Conservation (phyloP, 331 rosid genomes). For the Cydonia oblonga region DNA sequence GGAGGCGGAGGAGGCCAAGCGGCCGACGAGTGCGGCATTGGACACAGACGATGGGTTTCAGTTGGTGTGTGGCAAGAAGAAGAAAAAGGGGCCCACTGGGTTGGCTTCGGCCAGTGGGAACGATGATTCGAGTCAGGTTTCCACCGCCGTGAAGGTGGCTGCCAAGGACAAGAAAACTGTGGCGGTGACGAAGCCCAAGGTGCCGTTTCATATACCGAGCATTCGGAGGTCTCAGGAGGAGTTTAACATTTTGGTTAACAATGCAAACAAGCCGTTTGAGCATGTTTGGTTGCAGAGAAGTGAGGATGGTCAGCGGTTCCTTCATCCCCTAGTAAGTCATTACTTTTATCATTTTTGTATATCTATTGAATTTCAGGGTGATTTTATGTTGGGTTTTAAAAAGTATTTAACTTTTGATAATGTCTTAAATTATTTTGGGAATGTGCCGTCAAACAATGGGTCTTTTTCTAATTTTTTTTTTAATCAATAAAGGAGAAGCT, state of each 20-base stretch:
- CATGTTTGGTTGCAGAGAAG: constrained; percentile 75
- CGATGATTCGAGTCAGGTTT: constrained; percentile 2
- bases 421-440: neutral
- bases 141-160: constrained; percentile 41
- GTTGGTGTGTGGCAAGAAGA: constrained; percentile 43
- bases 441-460: neutral
- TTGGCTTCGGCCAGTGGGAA: neutral
- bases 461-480: constrained; percentile 1
- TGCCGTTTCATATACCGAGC: constrained; percentile 71
- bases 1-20: constrained; percentile 40
- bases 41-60: constrained; percentile 46
- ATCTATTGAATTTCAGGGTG: neutral
- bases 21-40: neutral
- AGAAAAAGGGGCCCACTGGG: constrained; percentile 19
- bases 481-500: constrained; percentile 46
- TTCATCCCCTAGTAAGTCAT: constrained; percentile 71
- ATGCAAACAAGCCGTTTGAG: constrained; percentile 59
- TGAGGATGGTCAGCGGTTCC: constrained; percentile 59
- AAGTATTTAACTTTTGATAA: neutral
- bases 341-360: constrained; percentile 7
- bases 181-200: constrained; percentile 35
- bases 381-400: neutral
- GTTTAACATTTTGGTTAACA: constrained; percentile 50
- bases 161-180: constrained; percentile 37
- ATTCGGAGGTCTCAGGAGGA: constrained; percentile 70